phyloP scores from a whole-genome alignment of 1,284 basidiomycete genomes.

The Trichosporon coremiiforme region DNA sequence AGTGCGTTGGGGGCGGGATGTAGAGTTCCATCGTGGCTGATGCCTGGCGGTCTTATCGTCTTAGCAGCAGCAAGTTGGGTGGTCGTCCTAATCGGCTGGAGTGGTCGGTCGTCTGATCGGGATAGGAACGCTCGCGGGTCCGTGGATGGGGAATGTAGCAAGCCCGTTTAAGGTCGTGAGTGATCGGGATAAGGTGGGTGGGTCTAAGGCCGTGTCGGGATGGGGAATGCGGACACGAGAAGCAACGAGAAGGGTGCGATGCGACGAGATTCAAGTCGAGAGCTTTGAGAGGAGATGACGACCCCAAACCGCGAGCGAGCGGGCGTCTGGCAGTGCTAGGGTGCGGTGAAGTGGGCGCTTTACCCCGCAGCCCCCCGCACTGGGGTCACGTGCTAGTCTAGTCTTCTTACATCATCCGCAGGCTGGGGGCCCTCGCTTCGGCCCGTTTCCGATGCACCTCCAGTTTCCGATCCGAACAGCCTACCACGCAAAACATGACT shows the following conservation, averaged over 20 bases:
- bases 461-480: neutral
- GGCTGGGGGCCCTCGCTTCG: neutral
- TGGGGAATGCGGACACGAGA: neutral
- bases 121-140: neutral
- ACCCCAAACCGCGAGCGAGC: neutral
- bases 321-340: neutral
- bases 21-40: slow-evolving; percentile 43
- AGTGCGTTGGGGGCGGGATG: slow-evolving; percentile 42
- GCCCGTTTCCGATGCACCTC: neutral
- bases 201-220: neutral
- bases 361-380: slow-evolving; percentile 2
- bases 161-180: neutral
- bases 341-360: neutral
- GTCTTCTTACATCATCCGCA: slow-evolving; percentile 5
- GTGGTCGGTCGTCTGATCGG: neutral
- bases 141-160: neutral
- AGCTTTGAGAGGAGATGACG: neutral
- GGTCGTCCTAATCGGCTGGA: neutral
- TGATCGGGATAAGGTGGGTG: neutral
- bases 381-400: neutral
- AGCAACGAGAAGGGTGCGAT: neutral
- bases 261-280: neutral
- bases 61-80: neutral
- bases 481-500: too few relatives aligned
- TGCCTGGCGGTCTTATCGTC: neutral